phyloP scores from a whole-genome alignment of 1,284 basidiomycete species.

The Sporisorium graminicola region DNA sequence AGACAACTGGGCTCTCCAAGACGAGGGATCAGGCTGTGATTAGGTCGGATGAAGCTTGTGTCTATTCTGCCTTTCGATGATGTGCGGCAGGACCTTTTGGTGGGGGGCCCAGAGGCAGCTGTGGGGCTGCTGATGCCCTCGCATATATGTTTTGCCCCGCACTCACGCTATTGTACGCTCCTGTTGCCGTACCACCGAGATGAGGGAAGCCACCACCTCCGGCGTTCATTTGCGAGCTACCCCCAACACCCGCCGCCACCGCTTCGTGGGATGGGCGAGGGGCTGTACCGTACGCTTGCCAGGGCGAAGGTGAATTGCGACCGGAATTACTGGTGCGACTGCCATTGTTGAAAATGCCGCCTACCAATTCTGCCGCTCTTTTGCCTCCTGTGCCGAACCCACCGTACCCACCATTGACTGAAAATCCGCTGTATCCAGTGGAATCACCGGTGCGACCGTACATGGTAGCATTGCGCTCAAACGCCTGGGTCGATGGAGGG shows the following conservation, averaged over 20 bases:
- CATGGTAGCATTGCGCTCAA: conserved; percentile 40
- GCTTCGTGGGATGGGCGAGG: conserved; percentile 23
- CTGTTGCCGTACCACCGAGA: conserved; percentile 20
- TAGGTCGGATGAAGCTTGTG: neutral
- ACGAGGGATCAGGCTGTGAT: neutral
- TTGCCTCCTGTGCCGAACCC: conserved; percentile 41
- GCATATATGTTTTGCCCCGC: conserved; percentile 36
- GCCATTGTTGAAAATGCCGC: conserved; percentile 45
- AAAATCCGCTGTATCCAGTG: conserved; percentile 20
- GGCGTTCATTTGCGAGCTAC: conserved; percentile 8
- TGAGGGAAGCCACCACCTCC: conserved; percentile 11
- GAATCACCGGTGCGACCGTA: conserved; percentile 23
- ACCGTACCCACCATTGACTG: conserved; percentile 40
- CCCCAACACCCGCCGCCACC: conserved; percentile 1
- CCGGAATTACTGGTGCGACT: conserved; percentile 29
- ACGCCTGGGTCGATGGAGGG: conserved; percentile 26
- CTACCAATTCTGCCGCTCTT: conserved; percentile 53
- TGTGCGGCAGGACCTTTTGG: conserved; percentile 36
- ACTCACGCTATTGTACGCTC: conserved; percentile 25
- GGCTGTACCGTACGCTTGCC: conserved; percentile 18
- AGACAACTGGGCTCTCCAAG: neutral
- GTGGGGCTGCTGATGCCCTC: conserved; percentile 14
- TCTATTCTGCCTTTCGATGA: conserved; percentile 37
- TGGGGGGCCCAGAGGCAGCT: conserved; percentile 27
- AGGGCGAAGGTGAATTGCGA: conserved; percentile 33